A percentile compares a stretch with the other conserved stretches of the same genome.
Conservation (phyloP, 257 asterid species). For the Plantago elongata region DNA sequence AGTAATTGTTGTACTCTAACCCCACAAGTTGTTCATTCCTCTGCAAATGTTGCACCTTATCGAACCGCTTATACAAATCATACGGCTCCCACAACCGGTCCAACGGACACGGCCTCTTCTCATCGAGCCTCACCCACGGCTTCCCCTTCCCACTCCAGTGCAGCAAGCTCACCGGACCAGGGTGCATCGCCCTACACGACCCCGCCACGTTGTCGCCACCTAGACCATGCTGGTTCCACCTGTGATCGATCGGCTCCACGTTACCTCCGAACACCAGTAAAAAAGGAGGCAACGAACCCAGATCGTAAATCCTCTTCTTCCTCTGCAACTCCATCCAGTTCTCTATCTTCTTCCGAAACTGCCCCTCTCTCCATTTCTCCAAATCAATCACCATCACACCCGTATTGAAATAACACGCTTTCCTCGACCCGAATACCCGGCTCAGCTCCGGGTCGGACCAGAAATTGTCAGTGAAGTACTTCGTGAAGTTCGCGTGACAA, state of each 20-base stretch:
- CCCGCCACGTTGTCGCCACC: slow-evolving; percentile 44
- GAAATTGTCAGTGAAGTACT: slow-evolving; percentile 28
- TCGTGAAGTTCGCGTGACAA: slow-evolving; percentile 35
- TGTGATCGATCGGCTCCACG: slow-evolving; percentile 37
- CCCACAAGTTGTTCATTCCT: slow-evolving; percentile 1
- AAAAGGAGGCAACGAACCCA: slow-evolving; percentile 40
- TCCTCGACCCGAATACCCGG: slow-evolving; percentile 24
- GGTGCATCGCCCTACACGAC: slow-evolving; percentile 36
- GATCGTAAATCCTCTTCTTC: slow-evolving; percentile 28
- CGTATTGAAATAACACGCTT: slow-evolving; percentile 38
- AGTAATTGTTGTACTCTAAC: too few species aligned
- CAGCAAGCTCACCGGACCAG: slow-evolving; percentile 40
- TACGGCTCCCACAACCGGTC: slow-evolving; percentile 40
- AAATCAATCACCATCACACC: slow-evolving; percentile 43
- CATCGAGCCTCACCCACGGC: slow-evolving; percentile 40
- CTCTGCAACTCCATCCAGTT: slow-evolving; percentile 37
- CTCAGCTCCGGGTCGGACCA: slow-evolving; percentile 36
- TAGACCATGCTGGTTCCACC: slow-evolving; percentile 42
- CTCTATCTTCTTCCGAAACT: slow-evolving; percentile 25
- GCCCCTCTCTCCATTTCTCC: slow-evolving; percentile 31
- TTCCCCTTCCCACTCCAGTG: slow-evolving; percentile 49
- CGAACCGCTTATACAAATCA: slow-evolving; percentile 25
- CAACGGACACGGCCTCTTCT: slow-evolving; percentile 37
- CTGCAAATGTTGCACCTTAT: slow-evolving; percentile 14
- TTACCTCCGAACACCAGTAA: slow-evolving; percentile 35